Evolutionary conservation across 2,329 filamentous ascomycete genomes (phyloP).

Genomic region (Leptographium lundbergii): DNA sequence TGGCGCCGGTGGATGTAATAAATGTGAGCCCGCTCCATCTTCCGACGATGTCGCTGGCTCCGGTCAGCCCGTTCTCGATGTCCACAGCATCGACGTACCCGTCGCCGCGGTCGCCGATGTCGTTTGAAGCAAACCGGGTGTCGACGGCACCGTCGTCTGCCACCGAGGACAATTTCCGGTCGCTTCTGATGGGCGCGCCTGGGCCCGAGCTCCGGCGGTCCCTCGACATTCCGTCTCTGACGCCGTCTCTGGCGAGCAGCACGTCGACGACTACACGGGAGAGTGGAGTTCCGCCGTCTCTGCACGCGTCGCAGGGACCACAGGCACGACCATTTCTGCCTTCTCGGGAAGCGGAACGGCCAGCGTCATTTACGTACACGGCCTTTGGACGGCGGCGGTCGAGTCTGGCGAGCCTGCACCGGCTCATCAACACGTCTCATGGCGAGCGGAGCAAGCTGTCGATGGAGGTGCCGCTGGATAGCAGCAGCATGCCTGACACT

Average conservation of each 20-base stretch:
- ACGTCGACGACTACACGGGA: conserved; percentile 66
- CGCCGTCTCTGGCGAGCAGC: conserved; percentile 62
- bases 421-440: conserved; percentile 62
- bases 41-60: conserved; percentile 26
- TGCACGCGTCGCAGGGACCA: conserved; percentile 20
- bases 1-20: conserved; percentile 39
- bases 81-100: conserved; percentile 48
- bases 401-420: conserved; percentile 64
- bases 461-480: conserved; percentile 48
- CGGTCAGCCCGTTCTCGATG: conserved; percentile 53
- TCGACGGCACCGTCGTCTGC: conserved; percentile 65
- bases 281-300: conserved; percentile 36
- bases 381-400: conserved; percentile 58
- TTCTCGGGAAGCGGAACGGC: conserved; percentile 39
- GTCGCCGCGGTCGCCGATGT: conserved; percentile 56
- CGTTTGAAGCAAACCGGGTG: conserved; percentile 58
- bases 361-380: conserved; percentile 47
- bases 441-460: conserved; percentile 65
- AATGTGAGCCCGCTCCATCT: conserved; percentile 35
- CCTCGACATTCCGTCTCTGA: conserved; percentile 57
- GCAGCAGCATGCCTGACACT: conserved; percentile 7
- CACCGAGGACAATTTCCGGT: conserved; percentile 56
- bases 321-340: conserved; percentile 35
- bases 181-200: conserved; percentile 59
- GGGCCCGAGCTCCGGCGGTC: conserved; percentile 61